These are phyloP conservation scores for Peniophora sp. DNA, from an alignment of 1,284 basidiomycete genomes.

Conservation along the genomic window DNA sequence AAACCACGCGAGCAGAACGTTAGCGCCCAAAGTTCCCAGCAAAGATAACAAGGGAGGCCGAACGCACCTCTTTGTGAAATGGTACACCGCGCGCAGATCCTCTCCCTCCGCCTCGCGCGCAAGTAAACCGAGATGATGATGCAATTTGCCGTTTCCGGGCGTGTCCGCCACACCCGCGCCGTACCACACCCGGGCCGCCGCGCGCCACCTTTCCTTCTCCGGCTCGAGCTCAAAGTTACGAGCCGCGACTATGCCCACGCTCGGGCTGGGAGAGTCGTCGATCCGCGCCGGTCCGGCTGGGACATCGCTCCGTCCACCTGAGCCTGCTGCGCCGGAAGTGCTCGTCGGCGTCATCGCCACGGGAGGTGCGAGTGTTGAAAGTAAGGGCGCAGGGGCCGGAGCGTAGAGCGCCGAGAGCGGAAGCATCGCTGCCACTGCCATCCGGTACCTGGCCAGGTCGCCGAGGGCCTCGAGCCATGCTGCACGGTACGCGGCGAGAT, in stretches of 20 bases:
- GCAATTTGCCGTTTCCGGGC: conserved; percentile 86
- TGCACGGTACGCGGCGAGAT: conserved; percentile 62
- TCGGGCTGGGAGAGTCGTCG: conserved; percentile 63
- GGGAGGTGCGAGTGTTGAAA: conserved; percentile 30
- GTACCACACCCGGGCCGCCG: conserved; percentile 91
- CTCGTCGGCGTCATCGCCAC: conserved; percentile 14
- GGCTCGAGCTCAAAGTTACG: conserved; percentile 81
- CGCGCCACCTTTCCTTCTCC: conserved; percentile 90
- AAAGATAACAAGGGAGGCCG: background rate
- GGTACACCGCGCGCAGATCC: conserved; percentile 84
- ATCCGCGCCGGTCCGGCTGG: conserved; percentile 50
- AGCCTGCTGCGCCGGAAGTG: conserved; percentile 14
- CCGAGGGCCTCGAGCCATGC: conserved; percentile 96
- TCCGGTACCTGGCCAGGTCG: conserved; percentile 89
- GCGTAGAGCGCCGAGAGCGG: conserved; percentile 19
- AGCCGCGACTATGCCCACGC: conserved; percentile 84
- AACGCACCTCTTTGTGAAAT: conserved; percentile 88
- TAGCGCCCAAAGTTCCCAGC: conserved; percentile 3
- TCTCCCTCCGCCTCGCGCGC: conserved; percentile 76
- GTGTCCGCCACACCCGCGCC: conserved; percentile 79
- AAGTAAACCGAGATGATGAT: conserved; percentile 91
- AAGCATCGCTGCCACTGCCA: conserved; percentile 80
- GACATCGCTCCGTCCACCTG: conserved; percentile 15
- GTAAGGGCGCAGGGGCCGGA: conserved; percentile 28
- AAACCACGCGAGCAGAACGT: conserved; percentile 9